Evolutionary conservation across 2,329 filamentous ascomycete genomes (phyloP), one percentile per base, ranked within the genome.

Genomic region (Aspergillus japonicus): DNA sequence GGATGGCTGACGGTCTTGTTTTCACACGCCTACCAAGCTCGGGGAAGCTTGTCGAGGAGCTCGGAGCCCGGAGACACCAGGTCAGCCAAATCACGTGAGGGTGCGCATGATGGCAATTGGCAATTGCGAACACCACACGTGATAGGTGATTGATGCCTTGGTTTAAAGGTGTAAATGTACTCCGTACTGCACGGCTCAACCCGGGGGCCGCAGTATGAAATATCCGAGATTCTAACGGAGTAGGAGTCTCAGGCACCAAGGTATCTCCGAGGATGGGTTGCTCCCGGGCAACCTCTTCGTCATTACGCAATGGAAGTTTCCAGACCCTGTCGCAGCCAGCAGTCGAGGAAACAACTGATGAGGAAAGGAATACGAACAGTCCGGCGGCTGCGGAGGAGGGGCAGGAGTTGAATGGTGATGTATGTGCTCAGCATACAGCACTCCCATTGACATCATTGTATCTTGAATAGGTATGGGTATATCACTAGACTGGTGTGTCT

Each of bases 1-100:
- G 21, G 54, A 50, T 55, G 61, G 57, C 53, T 64, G 50, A 60
- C 47, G 53, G 63, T 66, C 62, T 65, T 56, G 56, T 50, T 5
- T n/a, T 55, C 57, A 64, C 51, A 62, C 58, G 63, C 56, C 58
- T 52, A 47, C 57, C 60, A 60, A 44, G 64, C 68, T 69, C 66
- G 64, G 66, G 39, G 62, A 67, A 73, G 71, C 71, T 29, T 72
- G 68, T 64, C 62, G 62, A 66, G 66, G 64, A 68, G 66, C 66
- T 66, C 56, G 64, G 60, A 44, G 54, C 39, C 39, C n/a, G 39
- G 49, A 58, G 54, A 57, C 55, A 50, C 57, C 54, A 56, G 47
- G 54, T 35, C n/a, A 42, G 23, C 10, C 4, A 23, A 10, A 35
- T 51, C 52, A 60, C 57, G 47, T 50, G 57, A 56, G 12, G 14